Percentiles rank a stretch among this genome's conserved stretches.
Conservation (phyloP, 176 grass and related monocot genomes). For the Typha latifolia region DNA sequence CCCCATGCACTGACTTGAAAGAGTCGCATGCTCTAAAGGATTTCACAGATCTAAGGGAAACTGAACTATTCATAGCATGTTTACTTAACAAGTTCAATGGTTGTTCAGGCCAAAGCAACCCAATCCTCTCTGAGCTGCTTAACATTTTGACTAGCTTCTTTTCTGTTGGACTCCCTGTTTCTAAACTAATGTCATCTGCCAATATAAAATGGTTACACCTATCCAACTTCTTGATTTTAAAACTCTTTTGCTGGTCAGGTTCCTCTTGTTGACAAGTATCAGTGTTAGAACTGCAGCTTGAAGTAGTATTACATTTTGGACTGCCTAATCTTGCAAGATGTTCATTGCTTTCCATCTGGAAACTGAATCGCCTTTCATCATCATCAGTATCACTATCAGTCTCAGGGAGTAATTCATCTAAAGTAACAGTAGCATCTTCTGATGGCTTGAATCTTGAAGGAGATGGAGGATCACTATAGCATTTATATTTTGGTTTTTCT, state of each 20-base stretch:
- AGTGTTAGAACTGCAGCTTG: background rate
- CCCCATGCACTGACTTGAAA: conserved; percentile 10
- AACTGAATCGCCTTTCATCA: conserved; percentile 39
- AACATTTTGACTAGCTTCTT: conserved; percentile 47
- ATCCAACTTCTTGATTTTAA: conserved; percentile 30
- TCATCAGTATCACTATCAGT: conserved; percentile 41
- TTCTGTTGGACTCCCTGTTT: conserved; percentile 9
- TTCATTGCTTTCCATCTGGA: conserved; percentile 8
- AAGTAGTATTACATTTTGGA: background rate
- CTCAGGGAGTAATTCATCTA: conserved; percentile 38
- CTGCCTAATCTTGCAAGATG: background rate
- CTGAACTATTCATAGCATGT: background rate
- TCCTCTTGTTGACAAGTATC: background rate
- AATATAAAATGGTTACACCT: conserved; percentile 41
- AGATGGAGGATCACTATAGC: conserved; percentile 59
- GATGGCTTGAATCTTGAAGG: conserved; percentile 59
- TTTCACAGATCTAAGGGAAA: background rate
- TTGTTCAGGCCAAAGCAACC: conserved; percentile 78
- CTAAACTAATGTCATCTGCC: conserved; percentile 6
- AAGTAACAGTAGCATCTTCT: conserved; percentile 13
- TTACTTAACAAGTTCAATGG: conserved; percentile 55
- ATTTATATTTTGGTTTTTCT: conserved; percentile 37
- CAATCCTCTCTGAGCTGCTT: conserved; percentile 60
- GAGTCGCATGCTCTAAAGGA: conserved; percentile 34
- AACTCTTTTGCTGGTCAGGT: background rate